Evolutionary conservation across 371 early-diverging fungal genomes (phyloP).

Genomic region (Sporodiniella umbellata): DNA sequence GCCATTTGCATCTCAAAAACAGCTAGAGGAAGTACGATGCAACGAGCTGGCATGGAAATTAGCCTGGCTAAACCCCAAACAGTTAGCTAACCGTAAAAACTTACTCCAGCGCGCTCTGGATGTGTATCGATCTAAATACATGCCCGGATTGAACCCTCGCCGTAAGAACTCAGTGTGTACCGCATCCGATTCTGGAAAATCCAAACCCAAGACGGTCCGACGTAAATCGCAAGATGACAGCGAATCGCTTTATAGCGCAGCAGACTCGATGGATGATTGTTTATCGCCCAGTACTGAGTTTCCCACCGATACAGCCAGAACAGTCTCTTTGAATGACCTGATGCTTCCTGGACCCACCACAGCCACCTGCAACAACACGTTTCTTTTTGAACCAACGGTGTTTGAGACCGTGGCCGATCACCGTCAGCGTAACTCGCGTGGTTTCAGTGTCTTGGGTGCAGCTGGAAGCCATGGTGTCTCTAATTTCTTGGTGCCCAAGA

Average conservation of each 20-base stretch:
- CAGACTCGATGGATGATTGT: conserved; percentile 39
- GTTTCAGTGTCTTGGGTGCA: conserved; percentile 14
- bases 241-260: conserved; percentile 34
- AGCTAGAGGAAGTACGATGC: conserved; percentile 44
- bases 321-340: conserved; percentile 5
- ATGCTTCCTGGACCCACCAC: conserved; percentile 14
- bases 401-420: neutral
- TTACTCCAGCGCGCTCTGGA: conserved; percentile 48
- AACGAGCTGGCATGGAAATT: conserved; percentile 53
- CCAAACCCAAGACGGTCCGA: neutral
- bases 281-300: conserved; percentile 20
- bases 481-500: conserved; percentile 2
- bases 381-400: conserved; percentile 5
- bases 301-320: conserved; percentile 1
- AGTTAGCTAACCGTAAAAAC: conserved; percentile 43
- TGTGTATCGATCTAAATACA: conserved; percentile 39
- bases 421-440: conserved; percentile 1
- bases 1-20: conserved; percentile 31
- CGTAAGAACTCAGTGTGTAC: conserved; percentile 36
- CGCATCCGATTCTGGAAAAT: conserved; percentile 12
- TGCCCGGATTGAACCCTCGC: conserved; percentile 37
- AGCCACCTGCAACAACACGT: neutral
- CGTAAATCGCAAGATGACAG: conserved; percentile 12
- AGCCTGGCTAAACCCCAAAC: conserved; percentile 50
- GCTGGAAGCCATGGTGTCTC: conserved; percentile 11